phyloP scores from a whole-genome alignment of 2,329 filamentous ascomycete species.

The Sclerotinia sclerotiorum region DNA sequence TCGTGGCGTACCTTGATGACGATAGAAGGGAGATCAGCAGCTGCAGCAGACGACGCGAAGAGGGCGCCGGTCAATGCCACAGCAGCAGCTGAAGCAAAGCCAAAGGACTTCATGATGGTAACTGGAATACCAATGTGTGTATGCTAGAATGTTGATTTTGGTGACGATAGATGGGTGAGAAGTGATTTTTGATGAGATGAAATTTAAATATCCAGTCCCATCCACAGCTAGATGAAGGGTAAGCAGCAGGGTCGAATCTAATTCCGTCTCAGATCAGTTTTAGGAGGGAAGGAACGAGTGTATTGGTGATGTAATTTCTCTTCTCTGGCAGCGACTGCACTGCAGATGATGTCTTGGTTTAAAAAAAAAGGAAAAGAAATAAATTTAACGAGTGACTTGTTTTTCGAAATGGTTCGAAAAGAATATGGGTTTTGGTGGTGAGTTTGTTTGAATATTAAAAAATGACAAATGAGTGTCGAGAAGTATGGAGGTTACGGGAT shows the following conservation, averaged over 20 bases:
- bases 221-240: not conserved
- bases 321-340: conserved; percentile 11
- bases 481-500: not conserved
- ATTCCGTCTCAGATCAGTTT: conserved; percentile 8
- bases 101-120: conserved; percentile 54
- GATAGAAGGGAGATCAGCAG: conserved; percentile 57
- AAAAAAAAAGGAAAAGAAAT: not conserved
- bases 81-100: conserved; percentile 44
- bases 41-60: conserved; percentile 47
- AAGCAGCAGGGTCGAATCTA: not conserved
- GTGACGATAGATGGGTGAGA: conserved; percentile 10
- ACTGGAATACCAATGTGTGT: conserved; percentile 15
- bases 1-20: conserved; percentile 45
- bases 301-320: conserved; percentile 1
- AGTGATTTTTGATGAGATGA: conserved; percentile 8
- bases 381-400: conserved; percentile 12
- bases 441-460: not conserved
- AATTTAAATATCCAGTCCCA: not conserved
- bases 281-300: conserved; percentile 14
- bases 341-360: not conserved
- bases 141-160: conserved; percentile 32
- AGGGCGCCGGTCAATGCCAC: conserved; percentile 53
- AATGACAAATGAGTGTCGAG: not conserved
- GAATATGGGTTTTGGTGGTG: not conserved
- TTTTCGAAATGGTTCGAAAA: not conserved